These are phyloP conservation scores for Nannochloropsis granulata DNA, from an alignment of 108 stramenopile species.

Conservation along the genomic window DNA sequence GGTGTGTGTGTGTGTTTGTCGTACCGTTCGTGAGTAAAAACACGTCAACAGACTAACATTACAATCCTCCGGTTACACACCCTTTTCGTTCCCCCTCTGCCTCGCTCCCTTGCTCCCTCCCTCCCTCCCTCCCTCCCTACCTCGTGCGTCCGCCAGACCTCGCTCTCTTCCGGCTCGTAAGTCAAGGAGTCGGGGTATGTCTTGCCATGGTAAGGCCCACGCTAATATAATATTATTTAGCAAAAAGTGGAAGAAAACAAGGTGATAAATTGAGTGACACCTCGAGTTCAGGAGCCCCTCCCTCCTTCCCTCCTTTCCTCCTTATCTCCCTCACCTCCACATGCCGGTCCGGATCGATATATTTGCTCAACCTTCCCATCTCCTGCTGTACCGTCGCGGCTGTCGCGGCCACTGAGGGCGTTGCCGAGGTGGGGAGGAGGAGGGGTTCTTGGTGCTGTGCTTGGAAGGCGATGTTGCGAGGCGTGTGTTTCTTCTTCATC, in stretches of 20 bases:
- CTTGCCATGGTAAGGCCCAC: background rate
- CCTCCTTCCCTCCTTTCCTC: background rate
- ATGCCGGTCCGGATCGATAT: background rate
- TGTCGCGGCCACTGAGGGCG: background rate
- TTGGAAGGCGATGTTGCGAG: background rate
- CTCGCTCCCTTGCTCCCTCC: background rate
- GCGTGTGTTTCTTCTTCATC: background rate
- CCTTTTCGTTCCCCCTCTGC: too few relatives aligned
- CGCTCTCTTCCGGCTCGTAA: constrained; percentile 32
- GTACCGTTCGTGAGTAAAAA: too few relatives aligned
- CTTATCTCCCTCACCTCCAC: background rate
- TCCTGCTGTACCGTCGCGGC: background rate
- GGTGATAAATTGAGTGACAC: background rate
- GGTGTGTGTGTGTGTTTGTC: too few relatives aligned
- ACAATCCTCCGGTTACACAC: too few relatives aligned
- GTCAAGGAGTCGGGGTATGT: constrained; percentile 16
- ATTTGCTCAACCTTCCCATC: background rate
- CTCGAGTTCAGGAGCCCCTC: background rate
- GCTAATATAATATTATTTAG: background rate
- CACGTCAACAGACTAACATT: too few relatives aligned
- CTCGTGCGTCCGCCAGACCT: constrained; percentile 23
- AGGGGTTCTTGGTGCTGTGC: background rate
- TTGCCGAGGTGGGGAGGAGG: background rate
- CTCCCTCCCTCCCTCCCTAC: background rate
- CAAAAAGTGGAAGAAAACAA: background rate